Evolutionary conservation across 106 monocot genomes (phyloP).

Genomic region (Narthecium ossifragum): DNA sequence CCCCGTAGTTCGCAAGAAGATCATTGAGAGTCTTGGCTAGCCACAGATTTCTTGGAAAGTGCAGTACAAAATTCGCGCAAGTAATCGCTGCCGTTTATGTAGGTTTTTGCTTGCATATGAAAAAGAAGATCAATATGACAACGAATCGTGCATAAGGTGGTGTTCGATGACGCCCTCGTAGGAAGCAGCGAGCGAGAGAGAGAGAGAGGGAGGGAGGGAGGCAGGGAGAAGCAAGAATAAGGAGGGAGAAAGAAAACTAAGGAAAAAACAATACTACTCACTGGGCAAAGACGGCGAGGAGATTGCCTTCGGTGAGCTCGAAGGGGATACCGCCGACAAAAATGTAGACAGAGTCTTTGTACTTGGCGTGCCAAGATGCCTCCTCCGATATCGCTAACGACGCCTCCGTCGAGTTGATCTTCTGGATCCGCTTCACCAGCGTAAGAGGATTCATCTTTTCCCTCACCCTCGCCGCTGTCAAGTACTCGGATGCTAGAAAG

Average conservation of each 20-base stretch:
- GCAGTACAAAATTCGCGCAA: too few species aligned
- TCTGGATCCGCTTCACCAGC: constrained; percentile 83
- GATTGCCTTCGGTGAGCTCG: constrained; percentile 93
- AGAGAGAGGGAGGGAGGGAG: neutral
- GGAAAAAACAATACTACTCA: too few species aligned
- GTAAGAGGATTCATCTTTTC: constrained; percentile 97
- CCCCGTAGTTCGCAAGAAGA: neutral
- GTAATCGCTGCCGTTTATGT: too few species aligned
- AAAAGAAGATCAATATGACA: neutral
- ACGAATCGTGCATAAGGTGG: too few species aligned
- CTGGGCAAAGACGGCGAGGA: constrained; percentile 91
- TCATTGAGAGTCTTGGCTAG: too few species aligned
- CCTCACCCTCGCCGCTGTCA: too few species aligned
- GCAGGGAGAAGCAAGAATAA: too few species aligned
- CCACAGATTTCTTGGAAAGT: neutral
- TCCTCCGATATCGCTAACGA: constrained; percentile 78
- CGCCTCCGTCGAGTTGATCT: constrained; percentile 79
- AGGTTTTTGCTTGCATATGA: too few species aligned
- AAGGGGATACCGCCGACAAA: constrained; percentile 87
- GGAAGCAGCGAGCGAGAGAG: too few species aligned
- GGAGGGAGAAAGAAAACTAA: too few species aligned
- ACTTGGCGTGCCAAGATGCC: constrained; percentile 92
- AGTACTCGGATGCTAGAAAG: too few species aligned
- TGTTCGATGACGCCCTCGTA: too few species aligned
- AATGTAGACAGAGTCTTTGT: constrained; percentile 95